Percentiles rank a stretch among this genome's conserved stretches.
phyloP scores from a whole-genome alignment of 257 asterid genomes.

The Gardenia jasminoides region DNA sequence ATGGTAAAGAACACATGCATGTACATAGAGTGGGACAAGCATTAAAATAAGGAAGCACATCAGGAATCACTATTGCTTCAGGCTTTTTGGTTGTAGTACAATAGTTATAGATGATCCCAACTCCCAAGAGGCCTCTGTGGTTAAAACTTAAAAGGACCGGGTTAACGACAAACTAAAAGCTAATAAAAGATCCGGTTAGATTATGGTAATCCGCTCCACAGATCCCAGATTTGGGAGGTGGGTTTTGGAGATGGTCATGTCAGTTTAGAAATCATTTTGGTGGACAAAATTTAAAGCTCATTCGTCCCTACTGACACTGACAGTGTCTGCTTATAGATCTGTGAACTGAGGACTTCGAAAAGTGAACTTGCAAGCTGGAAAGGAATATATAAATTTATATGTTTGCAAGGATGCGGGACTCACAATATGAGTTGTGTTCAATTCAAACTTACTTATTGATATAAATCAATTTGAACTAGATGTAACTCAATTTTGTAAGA shows the following conservation, averaged over 20 bases:
- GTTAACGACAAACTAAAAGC: not conserved
- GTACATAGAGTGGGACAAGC: no score
- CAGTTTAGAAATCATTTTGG: not conserved
- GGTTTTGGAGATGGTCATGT: not conserved
- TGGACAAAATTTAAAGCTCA: not conserved
- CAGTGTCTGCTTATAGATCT: constrained; percentile 4
- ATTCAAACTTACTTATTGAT: no score
- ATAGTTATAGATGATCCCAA: no score
- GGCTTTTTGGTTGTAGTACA: no score
- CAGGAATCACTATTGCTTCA: no score
- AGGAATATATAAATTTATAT: not conserved
- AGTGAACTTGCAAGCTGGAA: not conserved
- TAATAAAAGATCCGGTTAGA: not conserved
- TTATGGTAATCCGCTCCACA: not conserved
- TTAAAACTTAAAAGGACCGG: not conserved
- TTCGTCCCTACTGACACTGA: not conserved
- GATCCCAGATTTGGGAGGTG: constrained; percentile 9
- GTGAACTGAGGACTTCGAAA: not conserved
- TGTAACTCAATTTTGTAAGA: no score
- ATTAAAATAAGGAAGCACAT: no score
- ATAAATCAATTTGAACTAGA: no score
- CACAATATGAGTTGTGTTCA: no score
- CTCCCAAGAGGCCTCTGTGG: no score
- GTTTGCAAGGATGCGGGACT: no score
- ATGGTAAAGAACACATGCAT: no score